These are phyloP conservation scores for Eimeria acervulina DNA, from an alignment of 169 alveolate species.

Conservation along the genomic window DNA sequence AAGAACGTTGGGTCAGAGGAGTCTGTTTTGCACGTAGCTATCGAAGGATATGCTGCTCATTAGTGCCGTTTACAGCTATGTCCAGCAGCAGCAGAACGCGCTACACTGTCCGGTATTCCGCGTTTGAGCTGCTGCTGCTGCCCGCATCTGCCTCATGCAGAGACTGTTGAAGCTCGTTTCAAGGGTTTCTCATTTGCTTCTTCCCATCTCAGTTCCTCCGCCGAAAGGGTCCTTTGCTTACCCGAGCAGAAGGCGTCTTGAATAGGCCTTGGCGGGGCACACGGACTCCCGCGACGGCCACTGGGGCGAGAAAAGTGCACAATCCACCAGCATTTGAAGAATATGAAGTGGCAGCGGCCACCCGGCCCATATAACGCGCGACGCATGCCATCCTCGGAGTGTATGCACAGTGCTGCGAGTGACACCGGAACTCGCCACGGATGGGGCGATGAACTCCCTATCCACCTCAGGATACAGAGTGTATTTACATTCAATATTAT, in stretches of 20 bases:
- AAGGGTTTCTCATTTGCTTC: not conserved
- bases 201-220: not conserved
- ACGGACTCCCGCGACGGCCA: not conserved
- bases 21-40: not conserved
- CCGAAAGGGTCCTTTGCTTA: not conserved
- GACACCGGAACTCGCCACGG: conserved; percentile 8
- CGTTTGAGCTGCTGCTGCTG: not conserved
- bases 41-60: not conserved
- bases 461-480: not conserved
- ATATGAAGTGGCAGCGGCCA: conserved; percentile 26
- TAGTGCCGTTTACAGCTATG: not conserved
- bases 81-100: not conserved
- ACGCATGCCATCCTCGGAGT: conserved; percentile 1
- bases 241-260: not conserved
- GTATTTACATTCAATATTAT: not conserved
- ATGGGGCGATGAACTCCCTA: not conserved
- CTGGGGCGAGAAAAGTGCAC: not conserved
- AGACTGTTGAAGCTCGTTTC: not conserved
- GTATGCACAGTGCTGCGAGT: no score
- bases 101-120: not conserved
- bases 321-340: not conserved
- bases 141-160: not conserved
- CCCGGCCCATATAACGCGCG: conserved; percentile 22
- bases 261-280: not conserved
- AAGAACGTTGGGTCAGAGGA: not conserved